phyloP scores from a whole-genome alignment of 371 early-diverging fungal genomes.

The Apophysomyces variabilis region DNA sequence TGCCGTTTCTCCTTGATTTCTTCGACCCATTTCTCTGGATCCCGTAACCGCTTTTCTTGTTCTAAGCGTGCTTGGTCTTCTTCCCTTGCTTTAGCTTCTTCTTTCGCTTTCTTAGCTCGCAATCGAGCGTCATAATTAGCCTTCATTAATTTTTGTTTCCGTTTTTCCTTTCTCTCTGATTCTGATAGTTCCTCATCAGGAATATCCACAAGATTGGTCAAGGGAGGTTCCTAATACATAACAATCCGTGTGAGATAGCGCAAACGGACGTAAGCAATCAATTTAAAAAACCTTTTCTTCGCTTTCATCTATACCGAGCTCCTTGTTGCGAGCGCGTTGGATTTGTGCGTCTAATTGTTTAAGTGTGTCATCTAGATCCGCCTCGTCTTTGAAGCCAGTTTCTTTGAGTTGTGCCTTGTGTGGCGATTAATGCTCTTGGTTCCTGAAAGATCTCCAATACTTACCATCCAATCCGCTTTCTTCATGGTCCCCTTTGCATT shows the following conservation, averaged over 20 bases:
- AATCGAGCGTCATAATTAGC: constrained; percentile 84
- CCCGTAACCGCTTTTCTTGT: constrained; percentile 68
- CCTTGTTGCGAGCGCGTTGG: constrained; percentile 76
- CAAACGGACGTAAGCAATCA: background rate
- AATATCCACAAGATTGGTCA: constrained; percentile 75
- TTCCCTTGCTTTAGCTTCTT: constrained; percentile 69
- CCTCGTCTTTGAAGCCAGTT: constrained; percentile 72
- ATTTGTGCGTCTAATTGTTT: constrained; percentile 70
- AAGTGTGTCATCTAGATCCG: constrained; percentile 75
- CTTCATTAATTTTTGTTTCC: constrained; percentile 82
- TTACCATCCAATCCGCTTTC: constrained; percentile 61
- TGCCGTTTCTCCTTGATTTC: constrained; percentile 68
- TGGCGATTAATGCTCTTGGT: background rate
- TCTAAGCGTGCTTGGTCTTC: constrained; percentile 72
- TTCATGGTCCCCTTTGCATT: constrained; percentile 51
- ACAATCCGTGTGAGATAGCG: background rate
- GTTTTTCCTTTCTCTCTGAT: constrained; percentile 81
- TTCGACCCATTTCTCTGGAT: constrained; percentile 78
- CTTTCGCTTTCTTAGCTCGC: constrained; percentile 77
- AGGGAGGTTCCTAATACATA: constrained; percentile 62
- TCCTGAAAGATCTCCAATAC: background rate
- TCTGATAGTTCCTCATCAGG: constrained; percentile 84
- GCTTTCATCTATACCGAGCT: constrained; percentile 77
- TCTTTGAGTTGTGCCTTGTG: constrained; percentile 61
- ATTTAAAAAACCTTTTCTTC: constrained; percentile 64